Percentiles rank a stretch among this genome's conserved stretches.
phyloP scores from a whole-genome alignment of 306 rosid genomes.

The Heteromeles arbutifolia region DNA sequence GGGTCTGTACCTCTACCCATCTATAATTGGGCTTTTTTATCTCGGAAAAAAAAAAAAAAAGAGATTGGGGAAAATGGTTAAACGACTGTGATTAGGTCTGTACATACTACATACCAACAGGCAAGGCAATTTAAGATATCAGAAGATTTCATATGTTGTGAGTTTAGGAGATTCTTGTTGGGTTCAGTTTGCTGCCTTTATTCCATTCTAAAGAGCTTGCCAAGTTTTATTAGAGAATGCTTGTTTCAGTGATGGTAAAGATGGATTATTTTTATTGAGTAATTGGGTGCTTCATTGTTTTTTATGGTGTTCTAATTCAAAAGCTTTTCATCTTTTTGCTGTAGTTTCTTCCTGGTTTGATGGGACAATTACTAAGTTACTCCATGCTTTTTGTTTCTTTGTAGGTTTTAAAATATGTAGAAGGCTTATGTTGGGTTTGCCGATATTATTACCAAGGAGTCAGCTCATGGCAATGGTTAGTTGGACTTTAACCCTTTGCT shows the following conservation, averaged over 20 bases:
- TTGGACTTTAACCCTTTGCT: slow-evolving; percentile 3
- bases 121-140: neutral
- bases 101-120: neutral
- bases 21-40: neutral
- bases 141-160: neutral
- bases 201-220: neutral
- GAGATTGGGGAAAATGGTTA: neutral
- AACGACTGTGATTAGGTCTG: neutral
- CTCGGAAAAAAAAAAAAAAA: neutral
- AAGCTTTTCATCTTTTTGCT: neutral
- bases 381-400: slow-evolving; percentile 12
- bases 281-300: neutral
- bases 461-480: slow-evolving; percentile 96
- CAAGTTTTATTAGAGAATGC: too few relatives aligned
- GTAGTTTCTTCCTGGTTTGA: neutral
- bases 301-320: neutral
- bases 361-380: neutral
- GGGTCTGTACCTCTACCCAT: neutral
- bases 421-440: slow-evolving; percentile 98
- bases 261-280: neutral
- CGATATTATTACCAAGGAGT: slow-evolving; percentile 96
- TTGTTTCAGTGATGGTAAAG: too few relatives aligned
- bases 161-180: neutral
- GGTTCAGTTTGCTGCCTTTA: neutral
- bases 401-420: slow-evolving; percentile 84